Evolutionary conservation across 805 yeast species (phyloP).

Genomic region (Candida nitratophila): DNA sequence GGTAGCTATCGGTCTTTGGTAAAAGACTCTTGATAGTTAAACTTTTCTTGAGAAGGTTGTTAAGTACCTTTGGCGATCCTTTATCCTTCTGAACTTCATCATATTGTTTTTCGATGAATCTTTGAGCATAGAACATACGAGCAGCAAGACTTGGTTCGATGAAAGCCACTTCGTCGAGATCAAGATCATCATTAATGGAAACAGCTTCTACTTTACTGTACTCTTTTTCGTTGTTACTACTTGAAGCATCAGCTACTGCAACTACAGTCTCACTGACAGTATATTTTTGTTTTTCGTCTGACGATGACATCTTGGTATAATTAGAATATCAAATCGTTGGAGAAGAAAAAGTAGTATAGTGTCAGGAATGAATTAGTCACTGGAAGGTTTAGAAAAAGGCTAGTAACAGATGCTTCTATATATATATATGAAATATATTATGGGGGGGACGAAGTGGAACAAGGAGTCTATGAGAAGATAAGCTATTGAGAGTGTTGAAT

Average conservation of each 20-base stretch:
- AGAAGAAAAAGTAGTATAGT: too few species aligned
- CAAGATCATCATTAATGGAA: not conserved
- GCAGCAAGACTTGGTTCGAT: not conserved
- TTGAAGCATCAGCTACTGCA: not conserved
- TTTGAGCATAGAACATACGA: conserved; percentile 15
- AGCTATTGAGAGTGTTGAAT: too few species aligned
- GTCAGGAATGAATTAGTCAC: too few species aligned
- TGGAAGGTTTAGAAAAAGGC: too few species aligned
- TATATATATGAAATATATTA: too few species aligned
- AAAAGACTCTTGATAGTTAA: conserved; percentile 5
- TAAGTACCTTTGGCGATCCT: conserved; percentile 4
- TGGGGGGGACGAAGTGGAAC: too few species aligned
- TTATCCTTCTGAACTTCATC: conserved; percentile 4
- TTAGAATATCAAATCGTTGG: too few species aligned
- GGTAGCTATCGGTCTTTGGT: conserved; percentile 5
- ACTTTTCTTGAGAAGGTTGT: conserved; percentile 5
- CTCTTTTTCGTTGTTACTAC: not conserved
- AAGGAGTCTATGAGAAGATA: too few species aligned
- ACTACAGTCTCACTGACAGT: not conserved
- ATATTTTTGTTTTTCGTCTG: not conserved
- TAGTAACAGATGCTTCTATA: too few species aligned
- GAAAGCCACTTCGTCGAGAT: not conserved
- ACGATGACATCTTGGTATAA: not conserved
- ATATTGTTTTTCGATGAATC: conserved; percentile 13
- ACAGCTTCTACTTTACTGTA: not conserved